A percentile compares a stretch with the other conserved stretches of the same genome.
Evolutionary conservation across 306 rosid genomes (phyloP).

Genomic region (Cajanus cajan): DNA sequence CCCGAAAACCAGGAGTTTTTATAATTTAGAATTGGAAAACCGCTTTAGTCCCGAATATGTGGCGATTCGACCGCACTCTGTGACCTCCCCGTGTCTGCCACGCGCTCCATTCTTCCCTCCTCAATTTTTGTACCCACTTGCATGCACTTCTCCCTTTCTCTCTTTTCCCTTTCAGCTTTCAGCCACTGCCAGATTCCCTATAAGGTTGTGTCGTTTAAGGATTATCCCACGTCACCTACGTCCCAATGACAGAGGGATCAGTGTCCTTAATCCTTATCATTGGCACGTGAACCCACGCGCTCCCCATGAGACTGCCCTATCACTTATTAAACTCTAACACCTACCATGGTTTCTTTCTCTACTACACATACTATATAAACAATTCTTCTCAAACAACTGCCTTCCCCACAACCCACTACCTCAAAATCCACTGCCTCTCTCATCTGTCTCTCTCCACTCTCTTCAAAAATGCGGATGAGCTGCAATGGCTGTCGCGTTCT

Average conservation of each 20-base stretch:
- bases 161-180: slow-evolving; percentile 26
- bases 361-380: neutral
- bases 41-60: slow-evolving; percentile 55
- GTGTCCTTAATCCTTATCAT: slow-evolving; percentile 34
- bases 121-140: slow-evolving; percentile 66
- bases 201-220: neutral
- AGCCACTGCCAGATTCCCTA: neutral
- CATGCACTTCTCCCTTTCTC: slow-evolving; percentile 41
- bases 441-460: neutral
- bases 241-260: slow-evolving; percentile 30
- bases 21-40: neutral
- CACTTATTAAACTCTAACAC: too few relatives aligned
- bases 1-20: slow-evolving; percentile 91
- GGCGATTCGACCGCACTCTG: slow-evolving; percentile 98
- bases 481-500: slow-evolving; percentile 93
- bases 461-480: slow-evolving; percentile 87
- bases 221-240: slow-evolving; percentile 19
- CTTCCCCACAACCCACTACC: slow-evolving; percentile 38
- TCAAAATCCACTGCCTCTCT: slow-evolving; percentile 47
- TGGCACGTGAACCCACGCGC: slow-evolving; percentile 42
- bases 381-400: slow-evolving; percentile 46
- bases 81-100: slow-evolving; percentile 69
- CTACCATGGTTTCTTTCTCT: too few relatives aligned
- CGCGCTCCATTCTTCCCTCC: slow-evolving; percentile 63
- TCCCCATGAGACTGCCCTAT: neutral